Evolutionary conservation across 805 yeast species (phyloP).

Genomic region (Cyberlindnera veronae): DNA sequence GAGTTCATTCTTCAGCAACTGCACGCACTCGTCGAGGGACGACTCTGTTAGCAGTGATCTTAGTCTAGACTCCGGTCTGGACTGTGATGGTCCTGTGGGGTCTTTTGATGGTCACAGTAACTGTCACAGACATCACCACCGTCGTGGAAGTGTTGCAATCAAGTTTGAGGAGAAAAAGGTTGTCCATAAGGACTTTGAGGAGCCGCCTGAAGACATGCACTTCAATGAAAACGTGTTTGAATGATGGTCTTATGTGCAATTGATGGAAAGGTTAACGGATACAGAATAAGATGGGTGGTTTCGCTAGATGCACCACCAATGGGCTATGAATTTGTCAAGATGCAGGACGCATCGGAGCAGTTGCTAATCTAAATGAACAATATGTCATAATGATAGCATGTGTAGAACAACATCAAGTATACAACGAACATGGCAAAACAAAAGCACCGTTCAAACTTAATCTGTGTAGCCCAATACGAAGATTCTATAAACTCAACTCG

Average conservation of each 20-base stretch:
- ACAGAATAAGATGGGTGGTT: neutral
- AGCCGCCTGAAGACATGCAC: neutral
- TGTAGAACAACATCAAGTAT: too few relatives aligned
- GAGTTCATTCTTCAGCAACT: constrained; percentile 16
- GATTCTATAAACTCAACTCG: constrained; percentile 6
- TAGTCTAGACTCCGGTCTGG: too few relatives aligned
- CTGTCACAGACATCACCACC: constrained; percentile 28
- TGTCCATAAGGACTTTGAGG: neutral
- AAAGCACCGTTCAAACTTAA: too few relatives aligned
- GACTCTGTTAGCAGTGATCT: constrained; percentile 2
- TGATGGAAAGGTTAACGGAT: neutral
- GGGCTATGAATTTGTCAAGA: too few relatives aligned
- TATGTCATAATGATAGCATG: too few relatives aligned
- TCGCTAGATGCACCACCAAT: neutral
- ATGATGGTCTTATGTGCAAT: neutral
- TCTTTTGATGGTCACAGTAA: neutral
- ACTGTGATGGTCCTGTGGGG: too few relatives aligned
- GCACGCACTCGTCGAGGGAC: constrained; percentile 11
- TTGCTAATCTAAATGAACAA: too few relatives aligned
- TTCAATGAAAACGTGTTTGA: constrained; percentile 11
- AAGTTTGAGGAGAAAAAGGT: constrained; percentile 19
- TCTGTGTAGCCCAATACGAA: too few relatives aligned
- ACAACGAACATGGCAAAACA: too few relatives aligned
- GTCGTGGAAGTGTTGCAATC: constrained; percentile 29
- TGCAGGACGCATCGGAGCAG: too few relatives aligned